A percentile compares a stretch with the other conserved stretches of the same genome.
Evolutionary conservation across 1,284 basidiomycete genomes (phyloP).

Genomic region (Ustilago bromivora): DNA sequence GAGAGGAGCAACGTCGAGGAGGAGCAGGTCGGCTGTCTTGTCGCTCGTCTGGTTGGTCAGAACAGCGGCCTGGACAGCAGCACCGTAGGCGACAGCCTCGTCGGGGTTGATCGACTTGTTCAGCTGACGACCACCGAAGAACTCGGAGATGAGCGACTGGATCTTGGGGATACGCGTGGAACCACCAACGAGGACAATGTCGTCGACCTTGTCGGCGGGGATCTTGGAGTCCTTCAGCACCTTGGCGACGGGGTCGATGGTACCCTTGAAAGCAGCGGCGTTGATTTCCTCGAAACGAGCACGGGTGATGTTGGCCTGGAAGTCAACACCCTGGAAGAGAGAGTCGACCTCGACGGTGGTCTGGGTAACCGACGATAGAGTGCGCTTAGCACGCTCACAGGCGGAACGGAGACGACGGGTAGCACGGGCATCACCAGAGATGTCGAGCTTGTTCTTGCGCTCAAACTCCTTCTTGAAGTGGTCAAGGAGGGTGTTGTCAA

Average conservation of each 20-base stretch:
- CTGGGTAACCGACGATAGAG: constrained; percentile 95
- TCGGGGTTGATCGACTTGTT: constrained; percentile 86
- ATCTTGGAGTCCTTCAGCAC: constrained; percentile 99
- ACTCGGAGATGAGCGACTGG: constrained; percentile 96
- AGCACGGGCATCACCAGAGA: constrained; percentile 94
- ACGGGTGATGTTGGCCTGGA: constrained; percentile 72
- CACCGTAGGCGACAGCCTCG: constrained; percentile 72
- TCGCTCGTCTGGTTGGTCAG: constrained; percentile 70
- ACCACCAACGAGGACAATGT: constrained; percentile 99
- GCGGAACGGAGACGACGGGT: constrained; percentile 93
- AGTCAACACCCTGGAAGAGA: constrained; percentile 82
- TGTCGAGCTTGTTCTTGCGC: constrained; percentile 82
- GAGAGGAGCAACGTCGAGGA: constrained; percentile 69
- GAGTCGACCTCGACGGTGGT: constrained; percentile 99
- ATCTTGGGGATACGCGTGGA: constrained; percentile 99
- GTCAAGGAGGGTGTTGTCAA: constrained; percentile 96
- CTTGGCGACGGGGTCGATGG: constrained; percentile 97
- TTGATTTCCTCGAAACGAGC: constrained; percentile 99
- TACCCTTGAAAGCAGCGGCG: constrained; percentile 91
- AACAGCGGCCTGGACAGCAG: constrained; percentile 69
- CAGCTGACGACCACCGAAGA: constrained; percentile 94
- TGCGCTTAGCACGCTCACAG: constrained; percentile 99
- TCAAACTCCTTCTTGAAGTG: constrained; percentile 81
- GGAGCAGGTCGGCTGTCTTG: constrained; percentile 70
- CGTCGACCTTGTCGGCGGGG: constrained; percentile 94